Conservation (phyloP, 1,139 yeast species). For the Sugiyamaella pinicola region DNA sequence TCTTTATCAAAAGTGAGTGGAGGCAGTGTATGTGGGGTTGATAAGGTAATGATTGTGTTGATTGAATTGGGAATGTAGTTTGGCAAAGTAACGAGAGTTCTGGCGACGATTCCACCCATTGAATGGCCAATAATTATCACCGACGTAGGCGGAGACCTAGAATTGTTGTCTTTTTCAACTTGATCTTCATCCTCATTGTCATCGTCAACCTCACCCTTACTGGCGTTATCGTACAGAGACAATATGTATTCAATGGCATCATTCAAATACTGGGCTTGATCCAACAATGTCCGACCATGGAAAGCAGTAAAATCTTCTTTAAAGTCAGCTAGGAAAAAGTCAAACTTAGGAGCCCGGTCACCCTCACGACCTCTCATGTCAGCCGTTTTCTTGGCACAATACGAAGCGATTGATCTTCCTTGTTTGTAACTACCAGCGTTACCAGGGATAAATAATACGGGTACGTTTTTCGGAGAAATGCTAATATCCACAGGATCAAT, state of each 20-base stretch:
- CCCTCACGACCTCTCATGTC: constrained; percentile 15
- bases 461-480: constrained; percentile 66
- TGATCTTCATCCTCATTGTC: too few relatives aligned
- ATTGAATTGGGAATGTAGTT: constrained; percentile 72
- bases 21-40: constrained; percentile 92
- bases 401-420: constrained; percentile 86
- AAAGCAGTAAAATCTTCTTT: constrained; percentile 96
- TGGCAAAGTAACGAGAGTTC: constrained; percentile 76
- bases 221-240: constrained; percentile 52
- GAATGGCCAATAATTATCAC: constrained; percentile 89
- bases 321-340: constrained; percentile 85
- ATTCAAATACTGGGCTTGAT: constrained; percentile 91
- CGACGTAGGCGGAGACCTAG: constrained; percentile 54
- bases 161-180: not conserved
- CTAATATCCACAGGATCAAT: constrained; percentile 29
- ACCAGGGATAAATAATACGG: constrained; percentile 92
- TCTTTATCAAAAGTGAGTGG: constrained; percentile 97
- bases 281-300: constrained; percentile 91
- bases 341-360: constrained; percentile 26
- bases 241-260: constrained; percentile 83
- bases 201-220: too few relatives aligned
- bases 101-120: constrained; percentile 94
- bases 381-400: constrained; percentile 60
- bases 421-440: constrained; percentile 95
- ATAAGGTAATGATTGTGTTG: constrained; percentile 80